A percentile compares a stretch with the other conserved stretches of the same genome.
phyloP scores from a whole-genome alignment of 2,329 filamentous ascomycete species.

The Didymella sp. region DNA sequence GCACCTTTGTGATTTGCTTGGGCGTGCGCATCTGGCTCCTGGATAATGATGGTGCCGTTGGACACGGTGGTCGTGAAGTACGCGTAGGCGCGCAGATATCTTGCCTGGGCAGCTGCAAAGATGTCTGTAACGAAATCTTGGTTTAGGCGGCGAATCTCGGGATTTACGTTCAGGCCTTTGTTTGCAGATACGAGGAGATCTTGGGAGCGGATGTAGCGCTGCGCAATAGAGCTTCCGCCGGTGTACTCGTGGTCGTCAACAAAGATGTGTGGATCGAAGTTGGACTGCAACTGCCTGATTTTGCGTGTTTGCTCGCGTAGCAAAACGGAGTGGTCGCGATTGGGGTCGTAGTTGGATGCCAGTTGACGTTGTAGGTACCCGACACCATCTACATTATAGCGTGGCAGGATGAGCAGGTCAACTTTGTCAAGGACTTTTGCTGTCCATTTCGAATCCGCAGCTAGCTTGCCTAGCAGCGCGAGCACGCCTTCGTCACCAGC shows the following conservation, averaged over 20 bases:
- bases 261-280: slow-evolving; percentile 37
- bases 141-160: slow-evolving; percentile 35
- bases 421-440: slow-evolving; percentile 29
- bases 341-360: slow-evolving; percentile 35
- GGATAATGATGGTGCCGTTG: slow-evolving; percentile 30
- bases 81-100: background rate
- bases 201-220: slow-evolving; percentile 31
- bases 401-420: slow-evolving; percentile 35
- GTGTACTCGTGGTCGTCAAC: slow-evolving; percentile 40
- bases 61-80: slow-evolving; percentile 30
- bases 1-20: slow-evolving; percentile 40
- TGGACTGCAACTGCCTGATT: slow-evolving; percentile 30
- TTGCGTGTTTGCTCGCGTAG: slow-evolving; percentile 34
- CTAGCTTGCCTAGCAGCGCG: slow-evolving; percentile 38
- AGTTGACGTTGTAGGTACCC: slow-evolving; percentile 32
- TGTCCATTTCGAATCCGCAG: slow-evolving; percentile 34
- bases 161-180: slow-evolving; percentile 43
- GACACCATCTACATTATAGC: slow-evolving; percentile 42
- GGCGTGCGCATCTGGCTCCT: slow-evolving; percentile 35
- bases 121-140: slow-evolving; percentile 35
- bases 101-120: slow-evolving; percentile 15
- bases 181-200: slow-evolving; percentile 38
- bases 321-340: slow-evolving; percentile 40
- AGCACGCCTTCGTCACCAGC: slow-evolving; percentile 39
- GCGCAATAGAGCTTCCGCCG: slow-evolving; percentile 20